A percentile compares a stretch with the other conserved stretches of the same genome.
phyloP scores from a whole-genome alignment of 2,329 filamentous ascomycete species.

The Neonectria hederae region DNA sequence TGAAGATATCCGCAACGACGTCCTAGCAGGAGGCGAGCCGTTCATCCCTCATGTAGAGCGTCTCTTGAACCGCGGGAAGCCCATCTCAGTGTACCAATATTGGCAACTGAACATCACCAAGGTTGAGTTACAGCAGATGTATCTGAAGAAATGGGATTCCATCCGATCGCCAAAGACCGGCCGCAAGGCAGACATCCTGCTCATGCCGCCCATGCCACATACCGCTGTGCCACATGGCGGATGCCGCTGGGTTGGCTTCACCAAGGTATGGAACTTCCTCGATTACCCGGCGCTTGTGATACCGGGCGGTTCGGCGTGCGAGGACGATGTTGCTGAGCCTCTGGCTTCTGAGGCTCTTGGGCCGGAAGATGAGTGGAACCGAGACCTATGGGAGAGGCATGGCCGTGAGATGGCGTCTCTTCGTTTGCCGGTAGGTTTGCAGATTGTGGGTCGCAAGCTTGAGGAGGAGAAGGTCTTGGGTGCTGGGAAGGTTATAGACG shows the following conservation, averaged over 20 bases:
- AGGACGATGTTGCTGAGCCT: conserved; percentile 50
- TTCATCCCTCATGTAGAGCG: conserved; percentile 66
- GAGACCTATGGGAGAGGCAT: conserved; percentile 25
- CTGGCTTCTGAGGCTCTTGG: conserved; percentile 30
- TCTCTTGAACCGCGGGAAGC: conserved; percentile 60
- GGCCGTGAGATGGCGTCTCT: conserved; percentile 30
- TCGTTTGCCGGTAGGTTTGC: conserved; percentile 57
- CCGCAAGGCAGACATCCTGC: conserved; percentile 61
- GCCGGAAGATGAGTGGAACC: conserved; percentile 33
- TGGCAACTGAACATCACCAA: conserved; percentile 74
- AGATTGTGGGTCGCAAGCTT: conserved; percentile 60
- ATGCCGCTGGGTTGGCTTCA: conserved; percentile 59
- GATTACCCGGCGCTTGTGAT: conserved; percentile 43
- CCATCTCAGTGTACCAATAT: conserved; percentile 71
- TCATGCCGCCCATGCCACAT: conserved; percentile 70
- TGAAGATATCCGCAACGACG: conserved; percentile 67
- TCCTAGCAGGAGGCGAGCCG: conserved; percentile 66
- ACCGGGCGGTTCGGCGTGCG: conserved; percentile 48
- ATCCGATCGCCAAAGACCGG: conserved; percentile 54
- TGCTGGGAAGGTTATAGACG: conserved; percentile 22
- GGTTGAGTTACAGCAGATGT: conserved; percentile 49
- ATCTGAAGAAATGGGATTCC: conserved; percentile 67
- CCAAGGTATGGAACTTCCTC: conserved; percentile 44
- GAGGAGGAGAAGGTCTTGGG: conserved; percentile 64
- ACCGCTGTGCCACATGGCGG: conserved; percentile 57